Conservation (phyloP, 495 filamentous ascomycete genomes). For the Hypoxylon fragiforme region DNA sequence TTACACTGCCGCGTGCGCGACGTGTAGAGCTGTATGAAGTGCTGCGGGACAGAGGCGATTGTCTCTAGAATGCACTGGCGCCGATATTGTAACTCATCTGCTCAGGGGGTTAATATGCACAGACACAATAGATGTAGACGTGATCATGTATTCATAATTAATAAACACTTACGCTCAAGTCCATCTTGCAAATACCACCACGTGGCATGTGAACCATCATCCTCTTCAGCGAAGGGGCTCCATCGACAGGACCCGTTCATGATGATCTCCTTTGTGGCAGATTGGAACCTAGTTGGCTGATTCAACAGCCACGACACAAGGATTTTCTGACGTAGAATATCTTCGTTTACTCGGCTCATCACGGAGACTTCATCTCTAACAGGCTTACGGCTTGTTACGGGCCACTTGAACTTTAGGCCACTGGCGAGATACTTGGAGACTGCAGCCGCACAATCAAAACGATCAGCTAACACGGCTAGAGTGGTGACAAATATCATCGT, state of each 20-base stretch:
- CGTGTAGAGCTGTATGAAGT: constrained; percentile 72
- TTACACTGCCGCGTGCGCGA: constrained; percentile 68
- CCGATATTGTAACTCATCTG: constrained; percentile 73
- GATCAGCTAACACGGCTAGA: constrained; percentile 68
- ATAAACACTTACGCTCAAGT: constrained; percentile 64
- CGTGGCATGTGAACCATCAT: constrained; percentile 41
- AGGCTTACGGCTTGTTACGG: constrained; percentile 41
- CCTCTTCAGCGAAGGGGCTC: constrained; percentile 49
- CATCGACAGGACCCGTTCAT: constrained; percentile 67
- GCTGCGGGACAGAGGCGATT: constrained; percentile 71
- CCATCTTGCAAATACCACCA: constrained; percentile 78
- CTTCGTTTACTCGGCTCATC: constrained; percentile 50
- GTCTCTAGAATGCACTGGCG: constrained; percentile 73
- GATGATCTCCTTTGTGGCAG: constrained; percentile 63
- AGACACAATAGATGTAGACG: background rate
- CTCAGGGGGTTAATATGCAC: constrained; percentile 19
- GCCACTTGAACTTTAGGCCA: constrained; percentile 51
- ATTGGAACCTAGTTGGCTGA: constrained; percentile 53
- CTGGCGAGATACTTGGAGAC: constrained; percentile 51
- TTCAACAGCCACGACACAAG: constrained; percentile 63
- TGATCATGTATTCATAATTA: no score
- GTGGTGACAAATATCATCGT: constrained; percentile 60
- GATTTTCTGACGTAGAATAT: constrained; percentile 64
- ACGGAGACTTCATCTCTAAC: constrained; percentile 44
- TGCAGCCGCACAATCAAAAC: constrained; percentile 58